A percentile compares a stretch with the other conserved stretches of the same genome.
These are phyloP conservation scores for Peronospora belbahrii DNA, from an alignment of 352 stramenopile genomes.

Conservation along the genomic window DNA sequence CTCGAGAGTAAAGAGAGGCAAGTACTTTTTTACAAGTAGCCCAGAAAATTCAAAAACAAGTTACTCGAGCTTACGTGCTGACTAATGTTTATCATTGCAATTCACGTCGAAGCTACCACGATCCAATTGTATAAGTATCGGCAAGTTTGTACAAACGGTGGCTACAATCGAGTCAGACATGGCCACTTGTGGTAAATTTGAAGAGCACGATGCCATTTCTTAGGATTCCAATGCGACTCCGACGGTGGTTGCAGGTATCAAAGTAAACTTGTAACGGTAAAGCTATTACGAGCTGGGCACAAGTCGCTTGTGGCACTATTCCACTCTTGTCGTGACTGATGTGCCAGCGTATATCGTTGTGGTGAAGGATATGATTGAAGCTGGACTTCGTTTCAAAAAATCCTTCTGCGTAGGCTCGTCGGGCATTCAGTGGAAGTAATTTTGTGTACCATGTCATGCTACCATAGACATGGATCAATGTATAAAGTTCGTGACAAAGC, in stretches of 20 bases:
- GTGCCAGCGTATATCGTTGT: conserved; percentile 63
- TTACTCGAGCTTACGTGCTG: no score
- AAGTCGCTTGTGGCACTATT: conserved; percentile 73
- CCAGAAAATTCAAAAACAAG: no score
- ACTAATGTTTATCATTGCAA: background rate
- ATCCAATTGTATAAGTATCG: conserved; percentile 60
- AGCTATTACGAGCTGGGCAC: no score
- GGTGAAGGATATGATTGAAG: conserved; percentile 62
- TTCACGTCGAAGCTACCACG: conserved; percentile 47
- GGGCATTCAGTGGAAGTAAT: conserved; percentile 60
- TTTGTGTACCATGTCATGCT: conserved; percentile 76
- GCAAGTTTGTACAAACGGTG: conserved; percentile 47
- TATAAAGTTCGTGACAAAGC: conserved; percentile 55
- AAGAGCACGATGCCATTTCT: no score
- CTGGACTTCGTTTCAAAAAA: conserved; percentile 57
- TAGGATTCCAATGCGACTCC: no score
- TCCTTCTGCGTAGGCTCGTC: conserved; percentile 60
- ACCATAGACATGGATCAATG: conserved; percentile 46
- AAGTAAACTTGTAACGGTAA: no score
- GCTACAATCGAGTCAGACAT: conserved; percentile 64
- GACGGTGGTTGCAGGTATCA: no score
- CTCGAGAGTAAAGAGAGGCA: conserved; percentile 44
- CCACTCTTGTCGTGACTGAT: conserved; percentile 57
- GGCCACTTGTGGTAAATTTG: no score
- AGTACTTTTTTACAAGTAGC: no score